Base-by-base conservation (phyloP, 345 rosid genomes). In the Atalantia buxifolia region DNA sequence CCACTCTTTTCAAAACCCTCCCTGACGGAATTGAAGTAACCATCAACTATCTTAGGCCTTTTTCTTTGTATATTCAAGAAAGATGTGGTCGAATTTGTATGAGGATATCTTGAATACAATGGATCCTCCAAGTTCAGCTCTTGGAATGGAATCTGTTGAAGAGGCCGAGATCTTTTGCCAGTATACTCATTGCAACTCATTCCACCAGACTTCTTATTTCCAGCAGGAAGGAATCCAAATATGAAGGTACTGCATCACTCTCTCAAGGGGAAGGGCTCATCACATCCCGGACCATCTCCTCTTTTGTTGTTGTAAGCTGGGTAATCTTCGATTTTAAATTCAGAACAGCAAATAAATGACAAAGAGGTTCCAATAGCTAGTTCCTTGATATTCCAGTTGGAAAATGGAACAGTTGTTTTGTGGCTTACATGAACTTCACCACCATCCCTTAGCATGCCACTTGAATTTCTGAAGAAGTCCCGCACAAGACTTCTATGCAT, bases 281-380 rank as follows among this genome's bases (percentile, higher is more conserved):
- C 94, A 57, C 93, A 86, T 74, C 81, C 83, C 1, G 6, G 4
- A 24, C 88, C 88, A 81, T 79, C 83, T 53, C 93, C 94, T 72
- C 87, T 88, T 81, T 89, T 90, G 57, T 89, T 83, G 55, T 77
- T 80, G 71, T 90, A 88, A 72, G 87, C 87, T 35, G 87, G 93
- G 71, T 87, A 89, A 62, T 86, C 80, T 61, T 81, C 76, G 33
- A 60, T 85, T 62, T 78, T 78, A 53, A 90, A 90, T 42, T 42
- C 8, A 77, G 70, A 14, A 76, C 87, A 69, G 72, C 14, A 42
- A 3, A 2, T 50, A 72, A 12, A 38, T 22, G 9, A 77, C 71
- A 88, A 84, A 71, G 45, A 83, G 84, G 77, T 85, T 60, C 19
- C 27, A 59, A 40, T 40, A 25, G 91, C 93, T 24, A 90, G 92